Evolutionary conservation across 1,139 yeast species (phyloP).

Genomic region (Geotrichum fermentans): DNA sequence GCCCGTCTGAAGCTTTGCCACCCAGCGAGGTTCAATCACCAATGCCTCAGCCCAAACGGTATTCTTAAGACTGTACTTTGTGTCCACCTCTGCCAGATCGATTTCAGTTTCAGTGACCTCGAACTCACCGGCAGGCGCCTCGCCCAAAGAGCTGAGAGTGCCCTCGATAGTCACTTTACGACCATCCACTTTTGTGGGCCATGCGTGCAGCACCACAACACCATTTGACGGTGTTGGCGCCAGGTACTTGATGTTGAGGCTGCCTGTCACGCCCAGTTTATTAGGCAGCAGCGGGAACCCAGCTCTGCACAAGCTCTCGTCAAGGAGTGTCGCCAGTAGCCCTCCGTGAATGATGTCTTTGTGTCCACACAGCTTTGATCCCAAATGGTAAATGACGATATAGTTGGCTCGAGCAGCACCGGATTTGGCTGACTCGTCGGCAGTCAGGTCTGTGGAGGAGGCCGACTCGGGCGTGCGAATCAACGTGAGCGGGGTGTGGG

Average conservation of each 20-base stretch:
- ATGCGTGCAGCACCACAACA: conserved; percentile 62
- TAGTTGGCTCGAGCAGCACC: conserved; percentile 25
- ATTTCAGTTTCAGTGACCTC: conserved; percentile 32
- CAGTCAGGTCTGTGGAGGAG: background rate
- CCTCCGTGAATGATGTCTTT: conserved; percentile 86
- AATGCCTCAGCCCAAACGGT: conserved; percentile 35
- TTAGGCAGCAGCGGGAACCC: conserved; percentile 85
- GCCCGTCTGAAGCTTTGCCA: conserved; percentile 24
- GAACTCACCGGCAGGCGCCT: conserved; percentile 21
- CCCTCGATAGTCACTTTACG: conserved; percentile 79
- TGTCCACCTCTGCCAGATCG: conserved; percentile 17
- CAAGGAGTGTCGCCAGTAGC: conserved; percentile 71
- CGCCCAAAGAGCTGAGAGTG: conserved; percentile 40
- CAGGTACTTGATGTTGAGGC: conserved; percentile 58
- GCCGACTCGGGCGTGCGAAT: conserved; percentile 22
- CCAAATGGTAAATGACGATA: conserved; percentile 58
- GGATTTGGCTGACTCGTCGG: background rate
- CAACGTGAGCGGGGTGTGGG: conserved; percentile 35
- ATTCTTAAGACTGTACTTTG: conserved; percentile 2
- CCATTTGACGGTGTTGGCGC: conserved; percentile 63
- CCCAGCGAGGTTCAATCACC: conserved; percentile 38
- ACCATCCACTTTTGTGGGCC: conserved; percentile 64
- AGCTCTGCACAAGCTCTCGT: conserved; percentile 80
- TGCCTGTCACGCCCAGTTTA: conserved; percentile 87
- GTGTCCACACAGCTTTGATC: conserved; percentile 58